Evolutionary conservation across 1,139 yeast species (phyloP).

Genomic region (Candida pseudoviswanathii): DNA sequence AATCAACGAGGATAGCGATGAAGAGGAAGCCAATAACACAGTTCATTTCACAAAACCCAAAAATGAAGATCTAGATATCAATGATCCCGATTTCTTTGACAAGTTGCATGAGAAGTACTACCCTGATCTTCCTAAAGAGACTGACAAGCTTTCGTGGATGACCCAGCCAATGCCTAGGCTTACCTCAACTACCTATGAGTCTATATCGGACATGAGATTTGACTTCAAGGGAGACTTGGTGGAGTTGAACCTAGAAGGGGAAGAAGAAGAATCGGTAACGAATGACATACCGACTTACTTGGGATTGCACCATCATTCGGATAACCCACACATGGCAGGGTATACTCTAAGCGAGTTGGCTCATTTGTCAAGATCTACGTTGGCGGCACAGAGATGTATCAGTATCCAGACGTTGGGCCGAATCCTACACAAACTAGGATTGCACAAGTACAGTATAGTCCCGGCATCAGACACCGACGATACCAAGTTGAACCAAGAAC

Average conservation of each 20-base stretch:
- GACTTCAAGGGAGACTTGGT: conserved; percentile 84
- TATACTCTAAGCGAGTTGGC: conserved; percentile 84
- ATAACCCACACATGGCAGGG: conserved; percentile 88
- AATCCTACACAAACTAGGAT: conserved; percentile 77
- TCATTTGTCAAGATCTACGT: conserved; percentile 75
- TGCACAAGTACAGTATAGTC: conserved; percentile 54
- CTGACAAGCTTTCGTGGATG: conserved; percentile 91
- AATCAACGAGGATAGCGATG: conserved; percentile 41
- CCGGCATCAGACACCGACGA: conserved; percentile 42
- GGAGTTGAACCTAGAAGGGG: conserved; percentile 26
- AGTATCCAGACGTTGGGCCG: conserved; percentile 89
- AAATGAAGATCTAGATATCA: conserved; percentile 48
- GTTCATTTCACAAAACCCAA: conserved; percentile 70
- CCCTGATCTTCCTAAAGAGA: conserved; percentile 86
- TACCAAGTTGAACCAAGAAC: conserved; percentile 38
- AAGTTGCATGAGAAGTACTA: conserved; percentile 83
- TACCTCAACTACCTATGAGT: conserved; percentile 54
- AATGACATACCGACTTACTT: conserved; percentile 49
- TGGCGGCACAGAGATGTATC: conserved; percentile 82
- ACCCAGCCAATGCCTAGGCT: conserved; percentile 55
- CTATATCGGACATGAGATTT: conserved; percentile 73
- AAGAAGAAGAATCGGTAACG: conserved; percentile 34
- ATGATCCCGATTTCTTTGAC: conserved; percentile 77
- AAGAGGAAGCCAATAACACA: conserved; percentile 25
- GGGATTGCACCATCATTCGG: conserved; percentile 92